Conservation (phyloP, 2,329 filamentous ascomycete species). For the Sporothrix humicola region DNA sequence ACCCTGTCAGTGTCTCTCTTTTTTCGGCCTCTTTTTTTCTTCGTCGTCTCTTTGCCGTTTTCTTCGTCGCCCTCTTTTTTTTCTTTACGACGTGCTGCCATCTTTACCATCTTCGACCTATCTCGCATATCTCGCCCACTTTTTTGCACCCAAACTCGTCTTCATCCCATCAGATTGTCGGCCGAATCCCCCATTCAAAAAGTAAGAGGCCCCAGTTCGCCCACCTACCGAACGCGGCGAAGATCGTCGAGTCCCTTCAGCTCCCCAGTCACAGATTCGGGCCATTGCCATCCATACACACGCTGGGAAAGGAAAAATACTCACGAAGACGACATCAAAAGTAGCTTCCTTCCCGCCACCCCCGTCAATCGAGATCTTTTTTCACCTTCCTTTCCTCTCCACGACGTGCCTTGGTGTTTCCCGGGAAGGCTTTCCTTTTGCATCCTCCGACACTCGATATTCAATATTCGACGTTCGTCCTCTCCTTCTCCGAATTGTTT, state of each 20-base stretch:
- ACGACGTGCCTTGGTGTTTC: slow-evolving; percentile 11
- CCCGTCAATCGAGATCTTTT: slow-evolving; percentile 27
- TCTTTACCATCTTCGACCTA: too few species aligned
- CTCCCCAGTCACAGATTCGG: slow-evolving; percentile 17
- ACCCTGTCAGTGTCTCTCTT: slow-evolving; percentile 15
- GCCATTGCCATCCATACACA: not conserved
- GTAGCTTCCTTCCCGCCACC: slow-evolving; percentile 25
- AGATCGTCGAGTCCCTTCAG: slow-evolving; percentile 35
- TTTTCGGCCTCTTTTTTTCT: slow-evolving; percentile 26
- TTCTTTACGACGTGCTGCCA: too few species aligned
- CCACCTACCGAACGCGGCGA: slow-evolving; percentile 33
- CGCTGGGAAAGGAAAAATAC: not conserved
- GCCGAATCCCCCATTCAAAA: slow-evolving; percentile 26
- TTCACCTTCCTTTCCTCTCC: not conserved
- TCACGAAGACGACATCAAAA: slow-evolving; percentile 22
- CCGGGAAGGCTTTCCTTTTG: not conserved
- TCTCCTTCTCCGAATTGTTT: not conserved
- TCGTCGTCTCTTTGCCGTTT: slow-evolving; percentile 2
- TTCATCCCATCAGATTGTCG: slow-evolving; percentile 4
- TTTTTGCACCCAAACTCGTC: not conserved
- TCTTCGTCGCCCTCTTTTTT: not conserved
- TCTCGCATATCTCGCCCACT: slow-evolving; percentile 8
- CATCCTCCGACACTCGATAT: slow-evolving; percentile 10
- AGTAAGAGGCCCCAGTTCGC: slow-evolving; percentile 12
- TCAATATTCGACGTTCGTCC: not conserved